phyloP scores from a whole-genome alignment of 768 basidiomycete species.

The Leccinum subgranulosum region DNA sequence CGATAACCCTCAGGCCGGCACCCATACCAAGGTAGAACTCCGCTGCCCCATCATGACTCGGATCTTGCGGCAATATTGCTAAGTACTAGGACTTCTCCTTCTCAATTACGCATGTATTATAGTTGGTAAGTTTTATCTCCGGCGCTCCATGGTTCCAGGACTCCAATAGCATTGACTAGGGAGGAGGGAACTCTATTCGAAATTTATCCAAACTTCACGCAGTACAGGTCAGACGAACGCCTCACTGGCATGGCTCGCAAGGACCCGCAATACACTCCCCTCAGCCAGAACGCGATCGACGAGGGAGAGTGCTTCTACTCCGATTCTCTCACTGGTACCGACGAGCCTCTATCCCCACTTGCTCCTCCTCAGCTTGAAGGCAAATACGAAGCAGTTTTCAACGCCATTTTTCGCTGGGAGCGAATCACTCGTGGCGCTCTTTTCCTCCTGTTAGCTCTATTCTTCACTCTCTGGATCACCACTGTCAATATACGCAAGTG shows the following conservation, averaged over 20 bases:
- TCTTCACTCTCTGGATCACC: constrained; percentile 7
- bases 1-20: no score
- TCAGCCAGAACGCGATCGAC: not conserved
- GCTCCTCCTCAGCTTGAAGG: not conserved
- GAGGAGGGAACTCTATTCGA: no score
- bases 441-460: not conserved
- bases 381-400: no score
- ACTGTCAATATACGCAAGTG: not conserved
- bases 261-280: not conserved
- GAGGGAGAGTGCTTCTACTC: not conserved
- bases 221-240: not conserved
- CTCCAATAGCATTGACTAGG: no score
- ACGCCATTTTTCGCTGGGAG: not conserved
- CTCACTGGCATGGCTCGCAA: not conserved
- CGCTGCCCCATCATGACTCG: no score
- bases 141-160: no score
- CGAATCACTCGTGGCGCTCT: constrained; percentile 1
- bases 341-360: not conserved
- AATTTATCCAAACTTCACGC: no score
- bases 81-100: no score
- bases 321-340: not conserved
- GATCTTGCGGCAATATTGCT: no score
- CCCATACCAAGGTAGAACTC: no score
- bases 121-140: no score
- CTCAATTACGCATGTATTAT: no score